Conservation (phyloP, 495 filamentous ascomycete species). For the Penicillium steckii region DNA sequence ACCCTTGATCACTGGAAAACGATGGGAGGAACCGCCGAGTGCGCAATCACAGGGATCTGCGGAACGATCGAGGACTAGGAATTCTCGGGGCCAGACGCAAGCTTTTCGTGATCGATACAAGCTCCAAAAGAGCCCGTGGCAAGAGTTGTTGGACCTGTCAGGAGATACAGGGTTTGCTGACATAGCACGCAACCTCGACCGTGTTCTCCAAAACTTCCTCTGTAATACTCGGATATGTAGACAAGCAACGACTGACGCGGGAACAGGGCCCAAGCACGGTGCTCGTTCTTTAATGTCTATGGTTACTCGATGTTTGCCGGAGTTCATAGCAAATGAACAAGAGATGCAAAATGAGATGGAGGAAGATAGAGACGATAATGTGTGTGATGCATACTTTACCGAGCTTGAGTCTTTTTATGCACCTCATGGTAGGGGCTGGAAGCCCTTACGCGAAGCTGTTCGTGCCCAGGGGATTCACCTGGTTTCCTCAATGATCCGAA, state of each 20-base stretch:
- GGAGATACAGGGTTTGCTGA: constrained; percentile 35
- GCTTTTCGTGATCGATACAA: constrained; percentile 21
- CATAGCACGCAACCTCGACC: constrained; percentile 39
- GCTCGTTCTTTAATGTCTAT: constrained; percentile 63
- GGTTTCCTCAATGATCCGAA: constrained; percentile 53
- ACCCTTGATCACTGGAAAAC: constrained; percentile 42
- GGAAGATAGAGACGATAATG: constrained; percentile 42
- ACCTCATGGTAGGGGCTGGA: constrained; percentile 57
- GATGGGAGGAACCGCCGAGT: constrained; percentile 22
- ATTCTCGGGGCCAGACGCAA: constrained; percentile 3
- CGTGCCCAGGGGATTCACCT: constrained; percentile 65
- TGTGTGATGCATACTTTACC: constrained; percentile 58
- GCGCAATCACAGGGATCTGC: constrained; percentile 10
- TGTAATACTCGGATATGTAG: constrained; percentile 28
- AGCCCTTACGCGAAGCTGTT: constrained; percentile 60
- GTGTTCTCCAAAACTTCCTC: constrained; percentile 39
- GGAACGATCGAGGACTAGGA: background rate
- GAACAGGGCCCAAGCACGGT: constrained; percentile 13
- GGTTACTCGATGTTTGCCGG: constrained; percentile 60
- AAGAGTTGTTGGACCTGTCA: constrained; percentile 34
- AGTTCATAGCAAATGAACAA: constrained; percentile 62
- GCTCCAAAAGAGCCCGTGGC: constrained; percentile 41
- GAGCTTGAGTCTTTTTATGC: constrained; percentile 64
- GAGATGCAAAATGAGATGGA: constrained; percentile 51
- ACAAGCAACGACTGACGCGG: background rate